Conservation (phyloP, 805 yeast genomes). For the Lipomyces yamadae region DNA sequence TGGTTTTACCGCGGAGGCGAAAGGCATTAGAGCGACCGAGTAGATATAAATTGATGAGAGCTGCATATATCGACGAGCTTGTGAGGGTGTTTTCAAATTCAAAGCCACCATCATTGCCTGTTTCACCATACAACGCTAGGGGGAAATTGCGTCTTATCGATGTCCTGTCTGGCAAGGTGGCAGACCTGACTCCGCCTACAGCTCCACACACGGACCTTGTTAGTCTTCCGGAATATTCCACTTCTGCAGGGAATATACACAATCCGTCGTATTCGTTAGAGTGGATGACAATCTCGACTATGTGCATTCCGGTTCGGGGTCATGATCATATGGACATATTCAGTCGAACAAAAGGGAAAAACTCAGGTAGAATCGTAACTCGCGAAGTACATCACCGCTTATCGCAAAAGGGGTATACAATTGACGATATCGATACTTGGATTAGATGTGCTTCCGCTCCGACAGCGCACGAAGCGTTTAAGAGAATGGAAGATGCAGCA, state of each 20-base stretch:
- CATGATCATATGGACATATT: constrained; percentile 29
- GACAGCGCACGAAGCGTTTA: constrained; percentile 16
- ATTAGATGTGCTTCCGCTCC: constrained; percentile 16
- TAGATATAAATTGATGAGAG: background rate
- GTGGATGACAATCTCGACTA: constrained; percentile 30
- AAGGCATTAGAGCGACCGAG: background rate
- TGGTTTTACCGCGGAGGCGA: background rate
- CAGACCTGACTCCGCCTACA: constrained; percentile 7
- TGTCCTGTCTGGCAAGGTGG: background rate
- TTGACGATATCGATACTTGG: constrained; percentile 26
- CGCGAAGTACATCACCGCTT: constrained; percentile 7
- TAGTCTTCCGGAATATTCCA: constrained; percentile 3
- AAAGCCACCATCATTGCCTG: background rate
- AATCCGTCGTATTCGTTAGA: constrained; percentile 13
- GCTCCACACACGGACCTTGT: background rate
- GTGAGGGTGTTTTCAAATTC: constrained; percentile 5
- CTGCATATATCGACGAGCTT: constrained; percentile 9
- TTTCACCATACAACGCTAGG: background rate
- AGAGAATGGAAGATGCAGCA: constrained; percentile 3
- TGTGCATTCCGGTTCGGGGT: constrained; percentile 16
- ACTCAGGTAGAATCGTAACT: constrained; percentile 10
- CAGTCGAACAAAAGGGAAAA: background rate
- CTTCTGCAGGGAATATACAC: background rate
- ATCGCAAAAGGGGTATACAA: constrained; percentile 1
- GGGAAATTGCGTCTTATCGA: constrained; percentile 16